These are phyloP conservation scores for Macaranga tanarius DNA, from an alignment of 441 rosid species.

Conservation along the genomic window DNA sequence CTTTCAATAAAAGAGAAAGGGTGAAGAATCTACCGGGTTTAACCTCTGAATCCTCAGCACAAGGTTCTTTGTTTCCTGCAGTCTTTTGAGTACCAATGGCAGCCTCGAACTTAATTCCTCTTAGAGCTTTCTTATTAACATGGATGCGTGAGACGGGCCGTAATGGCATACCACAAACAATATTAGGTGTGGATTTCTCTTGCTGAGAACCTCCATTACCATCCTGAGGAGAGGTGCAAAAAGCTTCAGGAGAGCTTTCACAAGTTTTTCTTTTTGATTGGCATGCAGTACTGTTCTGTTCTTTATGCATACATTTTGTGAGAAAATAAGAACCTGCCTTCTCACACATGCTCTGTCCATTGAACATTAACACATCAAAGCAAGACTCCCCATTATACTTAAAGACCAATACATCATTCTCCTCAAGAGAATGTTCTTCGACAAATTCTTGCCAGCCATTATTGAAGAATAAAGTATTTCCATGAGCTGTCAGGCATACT, in stretches of 20 bases:
- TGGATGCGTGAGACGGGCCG: conserved; percentile 14
- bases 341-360: conserved; percentile 58
- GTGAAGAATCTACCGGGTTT: conserved; percentile 28
- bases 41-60: conserved; percentile 13
- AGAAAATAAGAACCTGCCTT: conserved; percentile 61
- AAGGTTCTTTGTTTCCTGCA: conserved; percentile 7
- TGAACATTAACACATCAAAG: conserved; percentile 63
- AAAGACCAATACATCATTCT: conserved; percentile 65
- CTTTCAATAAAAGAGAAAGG: neutral
- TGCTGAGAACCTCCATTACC: conserved; percentile 29
- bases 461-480: conserved; percentile 37
- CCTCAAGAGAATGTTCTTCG: conserved; percentile 46
- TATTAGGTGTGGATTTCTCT: conserved; percentile 23
- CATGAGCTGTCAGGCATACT: conserved; percentile 38
- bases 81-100: neutral
- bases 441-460: conserved; percentile 66
- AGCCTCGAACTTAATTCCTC: neutral
- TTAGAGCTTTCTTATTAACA: conserved; percentile 17
- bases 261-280: conserved; percentile 29
- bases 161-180: neutral
- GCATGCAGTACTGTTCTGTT: conserved; percentile 22
- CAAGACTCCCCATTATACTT: conserved; percentile 59
- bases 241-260: conserved; percentile 32
- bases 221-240: conserved; percentile 19
- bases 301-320: conserved; percentile 42